Conservation (phyloP, 2,329 filamentous ascomycete species). For the Fusarium neocosmosporiellum region DNA sequence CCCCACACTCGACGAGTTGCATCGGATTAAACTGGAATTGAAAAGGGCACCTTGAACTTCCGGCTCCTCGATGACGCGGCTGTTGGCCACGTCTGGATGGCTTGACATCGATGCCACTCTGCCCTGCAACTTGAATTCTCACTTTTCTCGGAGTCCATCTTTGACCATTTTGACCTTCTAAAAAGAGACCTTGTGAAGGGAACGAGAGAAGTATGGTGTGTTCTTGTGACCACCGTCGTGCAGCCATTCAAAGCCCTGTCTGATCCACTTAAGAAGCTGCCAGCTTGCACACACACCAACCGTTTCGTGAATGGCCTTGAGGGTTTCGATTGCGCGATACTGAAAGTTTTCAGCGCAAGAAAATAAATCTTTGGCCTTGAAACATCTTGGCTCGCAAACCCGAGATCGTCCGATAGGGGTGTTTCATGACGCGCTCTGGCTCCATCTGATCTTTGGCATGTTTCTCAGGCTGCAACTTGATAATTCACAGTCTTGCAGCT, state of each 20-base stretch:
- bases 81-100: not conserved
- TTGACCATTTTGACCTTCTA: no score
- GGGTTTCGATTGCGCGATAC: fast-evolving
- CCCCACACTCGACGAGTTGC: not conserved
- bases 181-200: not conserved
- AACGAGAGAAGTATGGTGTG: no score
- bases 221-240: not conserved
- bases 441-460: not conserved
- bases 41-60: not conserved
- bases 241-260: not conserved
- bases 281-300: not conserved
- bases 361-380: not conserved
- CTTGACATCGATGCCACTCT: not conserved
- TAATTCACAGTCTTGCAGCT: not conserved
- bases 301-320: not conserved
- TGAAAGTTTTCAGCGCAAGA: not conserved
- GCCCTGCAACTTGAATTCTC: not conserved
- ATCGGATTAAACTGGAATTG: not conserved
- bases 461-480: not conserved
- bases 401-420: not conserved
- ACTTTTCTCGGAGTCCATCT: not conserved
- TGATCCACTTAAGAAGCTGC: not conserved
- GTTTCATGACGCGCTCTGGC: not conserved
- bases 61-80: not conserved
- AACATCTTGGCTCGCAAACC: not conserved